phyloP scores from a whole-genome alignment of 1,284 basidiomycete species.

The Moniliella sp. region DNA sequence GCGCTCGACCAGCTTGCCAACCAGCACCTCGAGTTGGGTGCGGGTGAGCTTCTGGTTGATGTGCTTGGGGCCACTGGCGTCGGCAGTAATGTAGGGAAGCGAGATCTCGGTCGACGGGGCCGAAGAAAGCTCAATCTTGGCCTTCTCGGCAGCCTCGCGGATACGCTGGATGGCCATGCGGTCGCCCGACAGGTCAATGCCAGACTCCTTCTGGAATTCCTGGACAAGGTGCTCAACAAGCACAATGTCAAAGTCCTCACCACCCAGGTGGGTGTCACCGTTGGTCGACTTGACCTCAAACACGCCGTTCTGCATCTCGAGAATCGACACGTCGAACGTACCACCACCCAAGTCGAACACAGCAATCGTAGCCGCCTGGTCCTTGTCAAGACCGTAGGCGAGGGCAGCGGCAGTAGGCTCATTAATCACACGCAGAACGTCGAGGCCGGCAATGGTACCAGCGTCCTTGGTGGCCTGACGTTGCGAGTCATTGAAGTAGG shows the following conservation, averaged over 20 bases:
- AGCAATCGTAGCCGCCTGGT: conserved; percentile 43
- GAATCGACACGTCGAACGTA: conserved; percentile 89
- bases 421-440: conserved; percentile 93
- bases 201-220: conserved; percentile 82
- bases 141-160: conserved; percentile 94
- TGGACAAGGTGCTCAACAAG: conserved; percentile 67
- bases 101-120: conserved; percentile 72
- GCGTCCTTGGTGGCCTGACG: conserved; percentile 95
- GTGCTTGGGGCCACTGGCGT: conserved; percentile 80
- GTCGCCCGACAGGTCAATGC: conserved; percentile 61
- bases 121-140: conserved; percentile 90
- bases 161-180: conserved; percentile 97
- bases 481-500: conserved; percentile 98
- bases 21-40: conserved; percentile 70
- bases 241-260: conserved; percentile 87
- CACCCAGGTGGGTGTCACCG: conserved; percentile 93
- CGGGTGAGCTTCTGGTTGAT: conserved; percentile 83
- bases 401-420: conserved; percentile 97
- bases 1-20: conserved; percentile 59
- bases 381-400: conserved; percentile 48
- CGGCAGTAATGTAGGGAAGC: conserved; percentile 92
- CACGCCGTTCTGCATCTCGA: conserved; percentile 96
- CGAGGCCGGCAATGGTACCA: conserved; percentile 83
- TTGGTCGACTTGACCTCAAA: conserved; percentile 99
- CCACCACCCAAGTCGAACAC: conserved; percentile 94